Evolutionary conservation across 2,329 filamentous ascomycete species (phyloP), one percentile per base, ranked within the genome.

Genomic region (Talaromyces sp.): DNA sequence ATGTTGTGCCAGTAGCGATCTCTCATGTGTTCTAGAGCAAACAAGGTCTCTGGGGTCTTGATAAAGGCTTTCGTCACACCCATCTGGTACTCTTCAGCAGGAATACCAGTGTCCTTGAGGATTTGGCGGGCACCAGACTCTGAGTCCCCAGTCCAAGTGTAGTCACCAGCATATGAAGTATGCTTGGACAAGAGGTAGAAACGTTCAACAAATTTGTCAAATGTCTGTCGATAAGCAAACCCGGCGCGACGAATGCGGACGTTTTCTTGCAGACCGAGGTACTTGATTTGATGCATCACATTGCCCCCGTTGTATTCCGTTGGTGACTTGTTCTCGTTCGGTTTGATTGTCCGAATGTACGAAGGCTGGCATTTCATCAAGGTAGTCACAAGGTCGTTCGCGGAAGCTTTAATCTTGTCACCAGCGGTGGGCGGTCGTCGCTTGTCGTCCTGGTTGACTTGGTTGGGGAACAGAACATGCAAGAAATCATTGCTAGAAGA

Each of bases 1-100:
- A 99, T 98, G 78, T 98, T 99, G 77, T 98, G 94, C 94, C 94
- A 98, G 78, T 98, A 99, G 61, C 91, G 85, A 74, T 99, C 95
- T 72, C 95, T 87, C 94, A 99, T 98, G 62, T 96, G 93, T 76
- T 99, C 95, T 10, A 99, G 82, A 2, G 95, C 95, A 72, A 99
- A 99, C 1, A 99, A 81, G 0, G 95, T 99, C 77, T 99, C 95
- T 0, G 95, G 95, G 0, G 95, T 93, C 78, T 99, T 98, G 81
- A 99, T 96, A 72, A 99, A 99, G 4, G 92, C 94, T 78, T 98
- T 99, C 0, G 91, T 94, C 5, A 95, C 90, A 78, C 95, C 95
- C 84, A 99, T 90, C 77, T 99, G 95, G 83, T 92, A 98, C 74
- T 99, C 95, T 70, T 98, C 95, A 33, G 88, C 83, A 0, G 95